Percentiles rank a stretch among this genome's conserved stretches.
These are phyloP conservation scores for Botryococcus braunii DNA, from an alignment of 163 green algal species.

Conservation along the genomic window DNA sequence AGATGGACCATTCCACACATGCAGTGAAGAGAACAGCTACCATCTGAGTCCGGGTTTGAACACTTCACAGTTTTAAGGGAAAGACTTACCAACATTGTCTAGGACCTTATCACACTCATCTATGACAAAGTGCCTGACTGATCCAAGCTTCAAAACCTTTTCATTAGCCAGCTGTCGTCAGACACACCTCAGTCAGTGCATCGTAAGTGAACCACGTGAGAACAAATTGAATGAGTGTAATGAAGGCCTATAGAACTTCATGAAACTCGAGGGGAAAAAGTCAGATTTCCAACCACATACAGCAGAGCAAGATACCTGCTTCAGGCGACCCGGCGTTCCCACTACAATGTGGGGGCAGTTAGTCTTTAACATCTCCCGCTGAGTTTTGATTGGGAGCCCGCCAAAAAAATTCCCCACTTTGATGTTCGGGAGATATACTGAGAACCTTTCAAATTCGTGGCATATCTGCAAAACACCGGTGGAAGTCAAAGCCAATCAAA, in stretches of 20 bases:
- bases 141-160: slow-evolving; percentile 69
- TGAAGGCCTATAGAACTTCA: too few relatives aligned
- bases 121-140: slow-evolving; percentile 91
- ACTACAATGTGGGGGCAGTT: slow-evolving; percentile 87
- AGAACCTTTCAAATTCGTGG: slow-evolving; percentile 97
- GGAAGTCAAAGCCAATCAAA: too few relatives aligned
- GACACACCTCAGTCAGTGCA: too few relatives aligned
- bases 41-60: too few relatives aligned
- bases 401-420: slow-evolving; percentile 93
- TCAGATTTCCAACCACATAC: too few relatives aligned
- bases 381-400: slow-evolving; percentile 78
- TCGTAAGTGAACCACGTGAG: too few relatives aligned
- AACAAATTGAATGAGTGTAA: too few relatives aligned
- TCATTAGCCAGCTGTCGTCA: slow-evolving; percentile 78
- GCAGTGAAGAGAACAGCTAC: too few relatives aligned
- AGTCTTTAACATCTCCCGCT: slow-evolving; percentile 83
- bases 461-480: slow-evolving; percentile 85
- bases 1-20: too few relatives aligned
- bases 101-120: slow-evolving; percentile 99
- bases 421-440: slow-evolving; percentile 73
- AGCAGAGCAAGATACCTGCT: too few relatives aligned
- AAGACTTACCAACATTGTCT: slow-evolving; percentile 66
- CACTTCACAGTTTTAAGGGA: too few relatives aligned
- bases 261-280: too few relatives aligned
- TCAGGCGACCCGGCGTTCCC: slow-evolving; percentile 91